Evolutionary conservation across 768 basidiomycete species (phyloP).

Genomic region (Tulasnella calospora): DNA sequence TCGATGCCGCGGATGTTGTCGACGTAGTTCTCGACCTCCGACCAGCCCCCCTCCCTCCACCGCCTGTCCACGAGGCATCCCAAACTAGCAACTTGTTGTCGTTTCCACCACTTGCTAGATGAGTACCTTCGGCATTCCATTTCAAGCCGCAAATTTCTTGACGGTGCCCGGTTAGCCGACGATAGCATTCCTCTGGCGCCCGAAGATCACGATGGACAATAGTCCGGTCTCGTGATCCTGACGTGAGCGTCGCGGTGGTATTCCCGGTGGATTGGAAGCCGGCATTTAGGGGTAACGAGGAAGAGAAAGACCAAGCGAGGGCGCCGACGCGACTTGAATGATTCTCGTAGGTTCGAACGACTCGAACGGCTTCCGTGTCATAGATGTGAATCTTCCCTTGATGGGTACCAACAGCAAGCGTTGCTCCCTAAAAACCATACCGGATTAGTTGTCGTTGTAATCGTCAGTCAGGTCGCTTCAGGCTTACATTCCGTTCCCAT

Average conservation of each 20-base stretch:
- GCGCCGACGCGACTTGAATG: slow-evolving; percentile 89
- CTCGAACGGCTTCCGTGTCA: slow-evolving; percentile 71
- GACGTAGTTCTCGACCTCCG: slow-evolving; percentile 16
- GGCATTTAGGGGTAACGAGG: slow-evolving; percentile 7
- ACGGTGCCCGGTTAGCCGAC: slow-evolving; percentile 64
- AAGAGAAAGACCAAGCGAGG: slow-evolving; percentile 76
- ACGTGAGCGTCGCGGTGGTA: slow-evolving; percentile 65
- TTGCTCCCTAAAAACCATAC: slow-evolving; percentile 52
- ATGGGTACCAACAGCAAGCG: slow-evolving; percentile 90
- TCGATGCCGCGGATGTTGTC: slow-evolving; percentile 27
- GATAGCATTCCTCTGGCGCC: slow-evolving; percentile 63
- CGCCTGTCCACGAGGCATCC: slow-evolving; percentile 65
- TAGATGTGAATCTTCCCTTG: slow-evolving; percentile 86
- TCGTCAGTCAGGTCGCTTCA: neutral
- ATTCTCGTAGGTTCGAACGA: slow-evolving; percentile 79
- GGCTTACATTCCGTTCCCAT: slow-evolving; percentile 76
- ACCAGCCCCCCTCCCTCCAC: slow-evolving; percentile 28
- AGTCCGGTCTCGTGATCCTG: slow-evolving; percentile 84
- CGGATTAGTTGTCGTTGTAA: neutral
- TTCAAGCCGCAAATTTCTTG: slow-evolving; percentile 96
- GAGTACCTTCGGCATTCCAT: slow-evolving; percentile 70
- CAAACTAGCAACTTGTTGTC: slow-evolving; percentile 99
- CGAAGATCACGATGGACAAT: slow-evolving; percentile 93
- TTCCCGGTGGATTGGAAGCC: slow-evolving; percentile 14
- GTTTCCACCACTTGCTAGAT: slow-evolving; percentile 90